Conservation (phyloP, 345 rosid genomes). For the Hirschfeldia incana region DNA sequence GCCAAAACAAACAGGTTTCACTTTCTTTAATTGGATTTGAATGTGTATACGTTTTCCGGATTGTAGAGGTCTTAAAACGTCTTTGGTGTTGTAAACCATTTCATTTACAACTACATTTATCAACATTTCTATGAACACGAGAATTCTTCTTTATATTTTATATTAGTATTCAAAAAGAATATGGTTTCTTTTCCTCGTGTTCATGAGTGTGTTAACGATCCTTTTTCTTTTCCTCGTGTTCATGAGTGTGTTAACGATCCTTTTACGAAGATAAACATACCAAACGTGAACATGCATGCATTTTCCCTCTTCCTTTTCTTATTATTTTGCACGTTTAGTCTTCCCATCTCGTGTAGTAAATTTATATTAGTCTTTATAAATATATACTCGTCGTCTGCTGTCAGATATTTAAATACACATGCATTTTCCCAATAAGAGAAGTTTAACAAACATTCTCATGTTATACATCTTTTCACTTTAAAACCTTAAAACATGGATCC, state of each 20-base stretch:
- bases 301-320: slow-evolving; percentile 16
- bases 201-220: slow-evolving; percentile 9
- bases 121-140: background rate
- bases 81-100: background rate
- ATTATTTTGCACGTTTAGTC: slow-evolving; percentile 23
- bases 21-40: background rate
- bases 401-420: slow-evolving; percentile 3
- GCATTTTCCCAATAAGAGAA: slow-evolving; percentile 9
- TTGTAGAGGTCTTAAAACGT: slow-evolving; percentile 10
- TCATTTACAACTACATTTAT: background rate
- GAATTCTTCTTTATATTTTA: background rate
- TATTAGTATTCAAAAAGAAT: background rate
- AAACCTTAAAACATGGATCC: background rate
- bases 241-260: slow-evolving; percentile 5
- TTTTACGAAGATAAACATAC: background rate
- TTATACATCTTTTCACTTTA: slow-evolving; percentile 4
- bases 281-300: slow-evolving; percentile 32
- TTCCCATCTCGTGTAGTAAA: slow-evolving; percentile 7
- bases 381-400: background rate
- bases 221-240: background rate
- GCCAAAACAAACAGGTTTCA: background rate
- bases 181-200: background rate
- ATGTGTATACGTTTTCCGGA: slow-evolving; percentile 25
- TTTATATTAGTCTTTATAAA: slow-evolving; percentile 9
- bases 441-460: slow-evolving; percentile 30